These are phyloP conservation scores for Neurospora intermedia DNA, from an alignment of 495 filamentous ascomycete genomes.

Conservation along the genomic window DNA sequence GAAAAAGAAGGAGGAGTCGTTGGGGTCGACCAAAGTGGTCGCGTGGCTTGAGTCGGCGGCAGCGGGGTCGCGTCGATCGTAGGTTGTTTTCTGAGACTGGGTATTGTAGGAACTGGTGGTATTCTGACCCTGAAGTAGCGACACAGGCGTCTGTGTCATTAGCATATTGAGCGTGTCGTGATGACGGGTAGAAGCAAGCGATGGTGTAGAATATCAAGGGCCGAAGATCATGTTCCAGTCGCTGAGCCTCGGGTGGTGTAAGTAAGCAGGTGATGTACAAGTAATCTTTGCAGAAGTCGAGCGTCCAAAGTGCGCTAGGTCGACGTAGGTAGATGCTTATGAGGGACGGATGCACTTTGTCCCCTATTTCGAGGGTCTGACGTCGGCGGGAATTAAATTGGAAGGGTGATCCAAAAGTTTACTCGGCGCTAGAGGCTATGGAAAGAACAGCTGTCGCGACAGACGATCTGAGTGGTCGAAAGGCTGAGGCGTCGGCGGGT, in stretches of 20 bases:
- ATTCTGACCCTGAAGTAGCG: constrained; percentile 36
- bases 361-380: not conserved
- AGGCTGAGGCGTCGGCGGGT: constrained; percentile 19
- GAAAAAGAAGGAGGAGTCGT: constrained; percentile 4
- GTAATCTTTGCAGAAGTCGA: not conserved
- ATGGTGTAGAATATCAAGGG: not conserved
- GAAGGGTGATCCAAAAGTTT: not conserved
- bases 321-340: not conserved
- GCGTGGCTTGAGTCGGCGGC: constrained; percentile 21
- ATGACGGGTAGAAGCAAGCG: not conserved
- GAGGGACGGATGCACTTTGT: not conserved
- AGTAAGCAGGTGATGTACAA: not conserved
- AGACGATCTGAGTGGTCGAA: constrained; percentile 21
- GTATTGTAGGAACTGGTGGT: constrained; percentile 25
- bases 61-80: constrained; percentile 5
- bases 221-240: not conserved
- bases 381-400: not conserved
- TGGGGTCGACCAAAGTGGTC: constrained; percentile 26
- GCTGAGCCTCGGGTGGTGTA: not conserved
- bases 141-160: constrained; percentile 40
- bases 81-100: constrained; percentile 11
- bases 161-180: constrained; percentile 27
- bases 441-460: constrained; percentile 13
- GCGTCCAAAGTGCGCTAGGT: not conserved
- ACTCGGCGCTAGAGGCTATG: constrained; percentile 15